Base-by-base conservation (phyloP, 1,284 basidiomycete species). In the Amylostereum areolatum region DNA sequence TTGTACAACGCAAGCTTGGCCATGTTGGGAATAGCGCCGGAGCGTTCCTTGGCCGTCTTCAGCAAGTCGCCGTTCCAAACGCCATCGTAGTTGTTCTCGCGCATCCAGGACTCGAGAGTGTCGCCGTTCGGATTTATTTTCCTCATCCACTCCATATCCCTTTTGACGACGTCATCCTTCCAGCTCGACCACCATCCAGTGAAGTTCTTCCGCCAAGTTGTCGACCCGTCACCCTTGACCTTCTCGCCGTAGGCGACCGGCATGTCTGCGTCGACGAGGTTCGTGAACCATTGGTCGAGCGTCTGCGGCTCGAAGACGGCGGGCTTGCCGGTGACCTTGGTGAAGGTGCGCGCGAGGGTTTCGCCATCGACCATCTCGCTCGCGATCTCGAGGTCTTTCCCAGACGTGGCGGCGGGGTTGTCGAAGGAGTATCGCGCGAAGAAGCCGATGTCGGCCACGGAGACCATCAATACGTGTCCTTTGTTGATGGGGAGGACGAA, bases 371-470 rank as follows among this genome's bases (percentile, higher is more conserved):
- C 69, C 50, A 64, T 53, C 43, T 76, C 71, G 32, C 68, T 71
- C 2, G 68, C 70, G 48, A 75, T 57, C 50, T 68, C 61, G 41
- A 75, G 62, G 12, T 74, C 68, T 45, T 64, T 62, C 1, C 65
- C 69, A 4, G 72, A 74, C 3, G 66, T 69, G 43, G 63, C 57
- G 5, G 49, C 56, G 18, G 70, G 70, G 53, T 74, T 60, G 58
- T 74, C 71, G 50, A 76, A 72, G 1, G 67, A 67, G 55, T 72
- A 75, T 25, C 73, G 66, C 10, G 68, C 71, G 65, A 71, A 77
- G 65, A 67, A 75, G 34, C 70, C 75, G 30, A 77, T 55, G 55
- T 76, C 74, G n/a, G 58, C 54, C n/a, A 77, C 65, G 3, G 72
- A 64, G 43, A 75, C 70, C 63, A 75, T 63, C 24, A 71, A 70